phyloP scores from a whole-genome alignment of 1,284 basidiomycete genomes.

The Sanghuangporus weigelae region DNA sequence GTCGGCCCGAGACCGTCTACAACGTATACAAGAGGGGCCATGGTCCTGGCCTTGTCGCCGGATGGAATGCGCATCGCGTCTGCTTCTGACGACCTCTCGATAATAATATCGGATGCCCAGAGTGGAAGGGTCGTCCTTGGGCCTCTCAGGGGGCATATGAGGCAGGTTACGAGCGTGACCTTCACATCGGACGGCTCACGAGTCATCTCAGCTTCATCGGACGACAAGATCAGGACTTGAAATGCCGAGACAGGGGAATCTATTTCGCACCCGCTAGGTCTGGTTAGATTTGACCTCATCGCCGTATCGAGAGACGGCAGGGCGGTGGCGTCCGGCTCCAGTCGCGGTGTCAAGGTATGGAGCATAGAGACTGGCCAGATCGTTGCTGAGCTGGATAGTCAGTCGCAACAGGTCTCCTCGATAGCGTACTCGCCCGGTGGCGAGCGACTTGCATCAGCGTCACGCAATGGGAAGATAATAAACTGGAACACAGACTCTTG shows the following conservation, averaged over 20 bases:
- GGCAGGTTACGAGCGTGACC: neutral
- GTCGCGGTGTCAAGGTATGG: neutral
- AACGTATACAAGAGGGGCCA: neutral
- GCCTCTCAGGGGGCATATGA: neutral
- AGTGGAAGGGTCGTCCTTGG: neutral
- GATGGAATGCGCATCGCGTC: neutral
- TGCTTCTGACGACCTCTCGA: conserved; percentile 1
- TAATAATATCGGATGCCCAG: conserved; percentile 10
- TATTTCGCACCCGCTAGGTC: neutral
- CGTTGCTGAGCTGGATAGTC: neutral
- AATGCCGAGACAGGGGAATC: neutral
- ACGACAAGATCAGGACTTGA: neutral
- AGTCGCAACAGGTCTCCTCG: neutral
- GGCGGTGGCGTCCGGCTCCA: neutral
- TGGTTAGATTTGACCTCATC: neutral
- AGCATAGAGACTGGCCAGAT: neutral
- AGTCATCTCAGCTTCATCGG: neutral
- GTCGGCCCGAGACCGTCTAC: neutral
- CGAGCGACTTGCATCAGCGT: neutral
- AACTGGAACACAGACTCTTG: conserved; percentile 1
- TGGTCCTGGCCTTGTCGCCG: neutral
- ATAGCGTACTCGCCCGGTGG: neutral
- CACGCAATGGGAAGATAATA: neutral
- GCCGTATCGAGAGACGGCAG: neutral
- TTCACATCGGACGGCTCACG: neutral